Base-by-base conservation (phyloP, 768 basidiomycete genomes). In the Antrodiella citrinella region DNA sequence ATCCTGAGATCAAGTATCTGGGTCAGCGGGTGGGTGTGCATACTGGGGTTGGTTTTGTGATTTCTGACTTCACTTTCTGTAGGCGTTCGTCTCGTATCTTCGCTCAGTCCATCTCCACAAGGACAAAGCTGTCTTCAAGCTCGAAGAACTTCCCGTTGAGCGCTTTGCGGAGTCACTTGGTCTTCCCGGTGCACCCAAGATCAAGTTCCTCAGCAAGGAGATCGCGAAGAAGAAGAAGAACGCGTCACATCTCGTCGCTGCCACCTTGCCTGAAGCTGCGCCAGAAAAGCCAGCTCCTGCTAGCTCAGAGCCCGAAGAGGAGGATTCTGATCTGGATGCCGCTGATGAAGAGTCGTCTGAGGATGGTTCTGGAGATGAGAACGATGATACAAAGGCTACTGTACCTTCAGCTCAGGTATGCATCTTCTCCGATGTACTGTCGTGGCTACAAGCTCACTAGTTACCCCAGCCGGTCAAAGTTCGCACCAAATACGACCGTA, bases 11-110 rank as follows among this genome's bases (percentile, higher is more conserved):
- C 68, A 99, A 98, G 64, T 96, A 97, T 65, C 78, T 99, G 9
- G 96, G 86, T 9, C 95, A 98, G 65, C 72, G 91, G 49, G 94
- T 94, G 59, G 51, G 83, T 75, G 19, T 52, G 7, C 30, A 35
- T 35, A 35, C 43, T 23, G 26, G 9, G 12, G 4, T 12, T 2
- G 15, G 30, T 1, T 1, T n/a, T 15, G 1, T 12, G 44, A 20
- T 26, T 39, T 20, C 5, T 35, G 15, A 45, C 20, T 43, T 43
- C 26, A 23, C 20, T 39, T 4, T 24, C 23, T 41, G 4, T 61
- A 97, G 92, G 90, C 94, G 1, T 95, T 98, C 61, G 86, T 98
- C 7, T 95, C 94, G 12, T 99, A 99, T 65, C 71, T 97, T 55
- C 88, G 91, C 13, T 96, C 95, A 3, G 71, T 99, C 20, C 75